Conservation (phyloP, 306 rosid species). For the Ammopiptanthus mongolicus region DNA sequence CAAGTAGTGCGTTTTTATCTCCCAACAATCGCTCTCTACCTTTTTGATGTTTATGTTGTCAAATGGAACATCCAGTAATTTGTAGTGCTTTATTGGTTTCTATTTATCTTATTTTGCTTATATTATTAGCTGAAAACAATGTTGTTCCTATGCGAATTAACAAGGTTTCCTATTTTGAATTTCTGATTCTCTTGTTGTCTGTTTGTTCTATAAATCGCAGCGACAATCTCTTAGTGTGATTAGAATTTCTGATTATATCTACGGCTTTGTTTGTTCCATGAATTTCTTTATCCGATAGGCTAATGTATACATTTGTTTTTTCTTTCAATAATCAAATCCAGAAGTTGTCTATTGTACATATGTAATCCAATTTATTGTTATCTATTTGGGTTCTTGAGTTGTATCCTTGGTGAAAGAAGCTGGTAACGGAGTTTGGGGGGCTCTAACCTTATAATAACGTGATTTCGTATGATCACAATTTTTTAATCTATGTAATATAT, state of each 20-base stretch:
- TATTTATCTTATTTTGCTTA: background rate
- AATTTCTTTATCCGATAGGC: too few species aligned
- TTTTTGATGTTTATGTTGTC: background rate
- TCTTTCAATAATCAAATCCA: too few species aligned
- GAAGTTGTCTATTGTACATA: too few species aligned
- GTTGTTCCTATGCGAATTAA: background rate
- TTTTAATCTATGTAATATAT: too few species aligned
- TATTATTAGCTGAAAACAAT: background rate
- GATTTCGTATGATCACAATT: too few species aligned
- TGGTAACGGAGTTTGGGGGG: too few species aligned
- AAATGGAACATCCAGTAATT: background rate
- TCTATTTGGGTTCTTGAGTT: too few species aligned
- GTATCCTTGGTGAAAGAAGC: too few species aligned
- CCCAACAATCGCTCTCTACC: background rate
- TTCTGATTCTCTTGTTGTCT: background rate
- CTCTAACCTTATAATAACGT: too few species aligned
- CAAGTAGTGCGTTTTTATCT: constrained; percentile 37
- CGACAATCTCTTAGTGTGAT: background rate
- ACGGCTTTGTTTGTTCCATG: background rate
- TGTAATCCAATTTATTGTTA: too few species aligned
- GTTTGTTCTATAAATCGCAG: background rate
- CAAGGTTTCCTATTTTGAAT: background rate
- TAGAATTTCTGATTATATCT: background rate
- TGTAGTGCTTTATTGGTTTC: background rate
- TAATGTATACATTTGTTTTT: too few species aligned